These are phyloP conservation scores for Tubosaeta brunneosetosa DNA, from an alignment of 768 basidiomycete species.

Conservation along the genomic window DNA sequence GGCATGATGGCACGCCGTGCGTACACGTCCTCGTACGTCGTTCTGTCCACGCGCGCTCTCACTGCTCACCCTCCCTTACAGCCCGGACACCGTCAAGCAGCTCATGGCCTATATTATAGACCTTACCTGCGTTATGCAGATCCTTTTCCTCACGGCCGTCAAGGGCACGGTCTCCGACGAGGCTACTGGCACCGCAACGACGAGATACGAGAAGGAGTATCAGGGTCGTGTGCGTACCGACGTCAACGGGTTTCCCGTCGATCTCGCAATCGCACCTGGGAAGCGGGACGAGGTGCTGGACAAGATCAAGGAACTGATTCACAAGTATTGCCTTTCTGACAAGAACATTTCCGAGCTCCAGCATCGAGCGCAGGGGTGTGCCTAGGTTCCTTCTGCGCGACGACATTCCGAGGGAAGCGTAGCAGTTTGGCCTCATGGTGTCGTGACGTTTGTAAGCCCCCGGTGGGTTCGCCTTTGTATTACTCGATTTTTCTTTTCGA, in stretches of 20 bases:
- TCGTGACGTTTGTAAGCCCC: neutral
- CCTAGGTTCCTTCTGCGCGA: neutral
- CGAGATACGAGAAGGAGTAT: neutral
- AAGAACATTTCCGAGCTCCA: neutral
- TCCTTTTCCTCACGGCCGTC: neutral
- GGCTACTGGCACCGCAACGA: neutral
- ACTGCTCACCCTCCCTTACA: neutral
- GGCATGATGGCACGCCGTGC: neutral
- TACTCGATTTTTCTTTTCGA: neutral
- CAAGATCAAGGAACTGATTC: neutral
- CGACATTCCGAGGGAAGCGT: neutral
- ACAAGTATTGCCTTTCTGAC: neutral
- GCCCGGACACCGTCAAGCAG: neutral
- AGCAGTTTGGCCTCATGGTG: no score
- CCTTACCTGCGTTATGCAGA: conserved; percentile 2
- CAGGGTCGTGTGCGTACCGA: neutral
- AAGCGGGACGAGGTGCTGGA: neutral
- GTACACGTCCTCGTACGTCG: conserved; percentile 4
- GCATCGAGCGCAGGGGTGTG: neutral
- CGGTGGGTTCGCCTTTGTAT: neutral
- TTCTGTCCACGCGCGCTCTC: neutral
- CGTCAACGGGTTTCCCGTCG: neutral
- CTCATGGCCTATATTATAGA: neutral
- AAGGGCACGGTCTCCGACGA: neutral
- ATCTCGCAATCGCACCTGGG: neutral